phyloP scores from a whole-genome alignment of 306 rosid species.

The Abrus precatorius region DNA sequence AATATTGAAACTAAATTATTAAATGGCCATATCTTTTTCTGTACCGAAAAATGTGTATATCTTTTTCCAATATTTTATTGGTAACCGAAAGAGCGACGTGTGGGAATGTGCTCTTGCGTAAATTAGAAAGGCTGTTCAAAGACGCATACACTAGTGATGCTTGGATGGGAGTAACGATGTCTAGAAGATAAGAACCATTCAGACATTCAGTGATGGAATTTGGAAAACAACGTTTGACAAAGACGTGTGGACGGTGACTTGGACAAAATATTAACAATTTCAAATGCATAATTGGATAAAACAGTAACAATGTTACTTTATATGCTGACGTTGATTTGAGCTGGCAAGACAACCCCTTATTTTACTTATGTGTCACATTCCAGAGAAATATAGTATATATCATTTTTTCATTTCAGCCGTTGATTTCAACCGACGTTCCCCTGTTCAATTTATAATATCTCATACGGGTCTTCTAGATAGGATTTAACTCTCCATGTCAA shows the following conservation, averaged over 20 bases:
- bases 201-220: not conserved
- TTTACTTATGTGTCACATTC: constrained; percentile 30
- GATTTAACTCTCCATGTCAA: not conserved
- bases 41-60: not conserved
- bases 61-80: not conserved
- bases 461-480: not conserved
- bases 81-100: not conserved
- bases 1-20: not conserved
- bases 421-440: not conserved
- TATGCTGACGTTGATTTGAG: constrained; percentile 38
- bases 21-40: no score
- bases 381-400: not conserved
- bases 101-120: not conserved
- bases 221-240: constrained; percentile 27
- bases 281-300: constrained; percentile 21
- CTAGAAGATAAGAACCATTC: constrained; percentile 49
- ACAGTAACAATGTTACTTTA: constrained; percentile 17
- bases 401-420: not conserved
- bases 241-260: constrained; percentile 7
- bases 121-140: constrained; percentile 6
- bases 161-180: constrained; percentile 23
- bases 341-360: constrained; percentile 22
- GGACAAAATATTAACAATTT: constrained; percentile 5
- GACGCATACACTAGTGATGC: constrained; percentile 16
- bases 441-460: not conserved